Evolutionary conservation across 75 land plant species (phyloP).

Genomic region (Sequoia sempervirens): DNA sequence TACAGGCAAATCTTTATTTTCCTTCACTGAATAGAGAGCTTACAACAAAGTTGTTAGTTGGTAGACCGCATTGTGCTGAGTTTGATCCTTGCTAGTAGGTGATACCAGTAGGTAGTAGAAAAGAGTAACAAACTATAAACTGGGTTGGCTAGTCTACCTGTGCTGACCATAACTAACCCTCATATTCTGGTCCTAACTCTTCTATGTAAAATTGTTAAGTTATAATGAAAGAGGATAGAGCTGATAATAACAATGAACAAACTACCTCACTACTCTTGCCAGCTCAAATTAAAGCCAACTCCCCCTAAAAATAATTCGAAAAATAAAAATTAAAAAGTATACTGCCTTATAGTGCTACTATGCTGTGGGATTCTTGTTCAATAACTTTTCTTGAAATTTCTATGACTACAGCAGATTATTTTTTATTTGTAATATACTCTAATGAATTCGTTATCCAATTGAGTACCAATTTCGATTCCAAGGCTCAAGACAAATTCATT

Average conservation of each 20-base stretch:
- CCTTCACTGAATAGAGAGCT: background rate
- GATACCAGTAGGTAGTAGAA: background rate
- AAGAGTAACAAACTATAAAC: background rate
- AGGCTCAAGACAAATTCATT: background rate
- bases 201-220: background rate
- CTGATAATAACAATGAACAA: background rate
- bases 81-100: background rate
- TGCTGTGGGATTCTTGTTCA: too few species aligned
- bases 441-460: background rate
- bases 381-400: too few species aligned
- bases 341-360: too few species aligned
- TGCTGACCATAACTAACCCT: background rate
- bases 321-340: too few species aligned
- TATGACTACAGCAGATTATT: too few species aligned
- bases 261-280: background rate
- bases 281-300: too few species aligned
- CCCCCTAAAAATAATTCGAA: too few species aligned
- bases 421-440: too few species aligned
- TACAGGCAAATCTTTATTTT: background rate
- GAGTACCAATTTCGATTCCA: background rate
- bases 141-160: background rate
- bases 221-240: background rate
- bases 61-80: background rate
- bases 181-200: background rate
- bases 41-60: background rate